Conservation (phyloP, 2,329 filamentous ascomycete genomes). For the Aspergillus sclerotialis region DNA sequence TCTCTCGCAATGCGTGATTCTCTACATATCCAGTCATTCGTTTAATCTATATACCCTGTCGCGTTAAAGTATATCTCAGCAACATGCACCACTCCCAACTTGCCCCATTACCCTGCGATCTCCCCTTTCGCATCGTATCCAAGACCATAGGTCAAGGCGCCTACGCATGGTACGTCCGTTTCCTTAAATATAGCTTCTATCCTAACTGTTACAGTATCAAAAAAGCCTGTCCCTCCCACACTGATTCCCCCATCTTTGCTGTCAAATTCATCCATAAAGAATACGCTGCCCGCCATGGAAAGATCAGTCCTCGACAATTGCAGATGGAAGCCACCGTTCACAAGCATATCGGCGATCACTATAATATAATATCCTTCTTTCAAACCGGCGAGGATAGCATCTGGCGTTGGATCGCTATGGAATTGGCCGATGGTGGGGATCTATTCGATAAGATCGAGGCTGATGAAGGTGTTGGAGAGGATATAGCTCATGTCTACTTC, state of each 20-base stretch:
- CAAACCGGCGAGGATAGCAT: constrained; percentile 73
- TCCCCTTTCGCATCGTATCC: constrained; percentile 91
- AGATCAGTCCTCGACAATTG: constrained; percentile 81
- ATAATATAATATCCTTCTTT: constrained; percentile 91
- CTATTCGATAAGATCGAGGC: constrained; percentile 99
- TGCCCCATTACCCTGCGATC: constrained; percentile 71
- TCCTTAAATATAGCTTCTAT: constrained; percentile 2
- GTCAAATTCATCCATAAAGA: constrained; percentile 99
- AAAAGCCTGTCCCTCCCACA: constrained; percentile 73
- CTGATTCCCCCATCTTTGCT: constrained; percentile 72
- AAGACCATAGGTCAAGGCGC: constrained; percentile 95
- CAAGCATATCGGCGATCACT: constrained; percentile 77
- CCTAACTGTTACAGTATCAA: constrained; percentile 60
- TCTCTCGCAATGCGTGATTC: constrained; percentile 4
- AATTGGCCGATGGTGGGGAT: constrained; percentile 89
- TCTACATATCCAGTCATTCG: background rate
- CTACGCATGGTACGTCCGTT: constrained; percentile 72
- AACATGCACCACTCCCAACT: constrained; percentile 71
- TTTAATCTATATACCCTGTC: too few species aligned
- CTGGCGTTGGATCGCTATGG: constrained; percentile 99
- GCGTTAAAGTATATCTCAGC: constrained; percentile 9
- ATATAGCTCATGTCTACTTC: constrained; percentile 96
- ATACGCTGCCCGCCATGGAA: constrained; percentile 82
- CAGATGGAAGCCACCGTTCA: constrained; percentile 88
- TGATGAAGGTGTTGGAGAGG: constrained; percentile 86